Evolutionary conservation across 148 eudicot species (phyloP).

Genomic region (Gaultheria prostrata): DNA sequence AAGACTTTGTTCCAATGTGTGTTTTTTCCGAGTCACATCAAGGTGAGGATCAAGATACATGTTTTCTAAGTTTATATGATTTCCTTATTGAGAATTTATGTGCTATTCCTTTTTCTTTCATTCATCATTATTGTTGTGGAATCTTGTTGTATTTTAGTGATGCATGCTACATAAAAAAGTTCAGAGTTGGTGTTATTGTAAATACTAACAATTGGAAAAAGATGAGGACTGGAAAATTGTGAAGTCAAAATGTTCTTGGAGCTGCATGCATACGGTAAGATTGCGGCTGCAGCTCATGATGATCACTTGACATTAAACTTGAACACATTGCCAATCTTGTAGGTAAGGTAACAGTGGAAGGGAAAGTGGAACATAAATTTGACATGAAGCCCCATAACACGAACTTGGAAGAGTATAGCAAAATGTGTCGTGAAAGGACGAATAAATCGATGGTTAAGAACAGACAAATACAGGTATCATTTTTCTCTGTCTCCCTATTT

Average conservation of each 20-base stretch:
- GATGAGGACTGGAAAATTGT: neutral
- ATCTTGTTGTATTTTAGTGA: neutral
- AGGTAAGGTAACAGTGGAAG: conserved; percentile 86
- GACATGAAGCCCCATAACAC: conserved; percentile 91
- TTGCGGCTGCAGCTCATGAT: neutral
- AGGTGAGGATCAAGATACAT: conserved; percentile 42
- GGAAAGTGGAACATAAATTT: conserved; percentile 90
- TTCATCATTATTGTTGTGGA: neutral
- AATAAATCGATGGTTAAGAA: conserved; percentile 92
- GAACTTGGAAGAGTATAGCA: conserved; percentile 88
- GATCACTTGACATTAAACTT: neutral
- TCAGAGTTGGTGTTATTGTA: neutral
- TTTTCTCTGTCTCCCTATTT: neutral
- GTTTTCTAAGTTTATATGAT: neutral
- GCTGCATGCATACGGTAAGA: neutral
- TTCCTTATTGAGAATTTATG: neutral
- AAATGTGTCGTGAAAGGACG: conserved; percentile 93
- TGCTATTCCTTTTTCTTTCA: neutral
- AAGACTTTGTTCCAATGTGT: conserved; percentile 92
- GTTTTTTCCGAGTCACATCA: conserved; percentile 72
- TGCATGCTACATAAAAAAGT: neutral
- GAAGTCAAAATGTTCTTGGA: neutral
- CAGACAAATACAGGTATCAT: conserved; percentile 75
- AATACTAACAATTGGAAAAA: neutral
- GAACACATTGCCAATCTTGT: conserved; percentile 8